Evolutionary conservation across 176 grass and related monocot species (phyloP).

Genomic region (Eragrostis curvula): DNA sequence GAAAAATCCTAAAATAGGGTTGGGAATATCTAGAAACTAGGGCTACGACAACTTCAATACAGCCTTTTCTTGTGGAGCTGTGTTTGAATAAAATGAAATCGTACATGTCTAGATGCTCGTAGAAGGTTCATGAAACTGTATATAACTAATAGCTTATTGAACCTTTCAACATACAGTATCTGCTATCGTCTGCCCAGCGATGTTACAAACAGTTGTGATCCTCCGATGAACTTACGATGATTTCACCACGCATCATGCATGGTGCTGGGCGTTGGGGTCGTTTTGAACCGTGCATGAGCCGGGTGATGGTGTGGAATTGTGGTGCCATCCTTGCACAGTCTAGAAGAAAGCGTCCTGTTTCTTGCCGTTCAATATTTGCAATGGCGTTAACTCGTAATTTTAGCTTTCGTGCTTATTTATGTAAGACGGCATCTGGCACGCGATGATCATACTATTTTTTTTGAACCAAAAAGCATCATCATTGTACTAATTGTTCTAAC

Average conservation of each 20-base stretch:
- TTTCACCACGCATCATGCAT: background rate
- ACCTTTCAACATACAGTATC: background rate
- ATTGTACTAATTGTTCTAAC: no score
- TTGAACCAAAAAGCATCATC: no score
- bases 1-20: no score
- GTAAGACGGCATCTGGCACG: no score
- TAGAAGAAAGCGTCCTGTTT: background rate
- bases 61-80: background rate
- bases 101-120: background rate
- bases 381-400: no score
- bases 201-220: background rate
- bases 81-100: background rate
- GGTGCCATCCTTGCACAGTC: background rate
- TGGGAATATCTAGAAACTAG: no score
- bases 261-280: no score
- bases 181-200: background rate
- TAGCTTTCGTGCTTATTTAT: no score
- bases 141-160: background rate
- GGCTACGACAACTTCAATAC: no score
- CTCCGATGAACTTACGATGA: background rate
- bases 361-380: background rate
- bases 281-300: no score
- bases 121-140: background rate
- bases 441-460: no score
- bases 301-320: no score